Evolutionary conservation across 768 basidiomycete genomes (phyloP).

Genomic region (Auricularia heimuer): DNA sequence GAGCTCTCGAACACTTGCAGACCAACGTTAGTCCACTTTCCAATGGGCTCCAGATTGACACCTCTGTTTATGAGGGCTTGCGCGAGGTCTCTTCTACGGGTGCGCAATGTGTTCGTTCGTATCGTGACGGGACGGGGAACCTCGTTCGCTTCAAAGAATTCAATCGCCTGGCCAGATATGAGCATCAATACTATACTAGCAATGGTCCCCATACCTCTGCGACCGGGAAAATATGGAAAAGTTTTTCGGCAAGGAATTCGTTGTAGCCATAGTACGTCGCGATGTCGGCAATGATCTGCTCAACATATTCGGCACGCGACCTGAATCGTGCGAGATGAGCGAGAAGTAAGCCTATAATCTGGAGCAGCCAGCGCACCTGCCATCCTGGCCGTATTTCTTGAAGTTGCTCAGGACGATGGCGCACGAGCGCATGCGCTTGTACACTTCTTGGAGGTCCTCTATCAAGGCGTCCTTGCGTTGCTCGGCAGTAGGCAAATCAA

Average conservation of each 20-base stretch:
- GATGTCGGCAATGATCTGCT: slow-evolving; percentile 82
- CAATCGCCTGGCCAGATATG: slow-evolving; percentile 61
- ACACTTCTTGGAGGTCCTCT: slow-evolving; percentile 59
- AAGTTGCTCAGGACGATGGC: slow-evolving; percentile 66
- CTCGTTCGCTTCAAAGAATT: slow-evolving; percentile 98
- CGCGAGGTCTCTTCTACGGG: slow-evolving; percentile 86
- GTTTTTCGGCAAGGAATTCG: slow-evolving; percentile 85
- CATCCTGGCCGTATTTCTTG: slow-evolving; percentile 52
- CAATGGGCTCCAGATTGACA: slow-evolving; percentile 95
- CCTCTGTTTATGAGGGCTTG: slow-evolving; percentile 91
- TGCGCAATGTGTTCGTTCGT: slow-evolving; percentile 91
- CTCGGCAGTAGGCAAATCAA: slow-evolving; percentile 59
- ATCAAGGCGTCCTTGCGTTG: slow-evolving; percentile 67
- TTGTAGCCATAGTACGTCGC: slow-evolving; percentile 97
- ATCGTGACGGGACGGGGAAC: slow-evolving; percentile 94
- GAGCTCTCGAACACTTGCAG: slow-evolving; percentile 96
- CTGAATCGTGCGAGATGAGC: slow-evolving; percentile 31
- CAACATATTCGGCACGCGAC: slow-evolving; percentile 80
- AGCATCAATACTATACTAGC: slow-evolving; percentile 1
- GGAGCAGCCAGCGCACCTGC: slow-evolving; percentile 40
- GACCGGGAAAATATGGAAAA: slow-evolving; percentile 88
- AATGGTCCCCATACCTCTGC: slow-evolving; percentile 54
- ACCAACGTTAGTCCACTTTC: slow-evolving; percentile 98
- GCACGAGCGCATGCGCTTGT: slow-evolving; percentile 70
- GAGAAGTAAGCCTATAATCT: neutral